phyloP scores from a whole-genome alignment of 306 rosid species.

The Prunus fruticosa region DNA sequence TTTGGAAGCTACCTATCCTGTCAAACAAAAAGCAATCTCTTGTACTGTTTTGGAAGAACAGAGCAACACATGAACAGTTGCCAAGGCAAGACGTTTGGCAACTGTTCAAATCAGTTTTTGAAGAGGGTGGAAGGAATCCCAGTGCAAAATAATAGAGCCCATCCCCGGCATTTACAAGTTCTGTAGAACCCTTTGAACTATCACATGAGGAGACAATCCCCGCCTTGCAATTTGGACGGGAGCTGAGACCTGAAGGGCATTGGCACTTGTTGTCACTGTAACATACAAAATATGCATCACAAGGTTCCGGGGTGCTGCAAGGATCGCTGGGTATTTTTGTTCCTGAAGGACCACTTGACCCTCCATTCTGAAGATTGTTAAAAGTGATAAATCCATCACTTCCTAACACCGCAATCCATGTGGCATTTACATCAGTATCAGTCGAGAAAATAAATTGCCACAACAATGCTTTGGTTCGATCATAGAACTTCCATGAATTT shows the following conservation, averaged over 20 bases:
- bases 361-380: slow-evolving; percentile 41
- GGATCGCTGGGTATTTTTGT: slow-evolving; percentile 53
- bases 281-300: slow-evolving; percentile 67
- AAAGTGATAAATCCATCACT: slow-evolving; percentile 68
- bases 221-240: slow-evolving; percentile 50
- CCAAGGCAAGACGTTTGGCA: slow-evolving; percentile 61
- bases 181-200: slow-evolving; percentile 16
- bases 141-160: slow-evolving; percentile 69
- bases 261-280: slow-evolving; percentile 43
- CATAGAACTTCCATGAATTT: slow-evolving; percentile 89
- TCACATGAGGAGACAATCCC: slow-evolving; percentile 63
- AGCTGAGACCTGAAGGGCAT: slow-evolving; percentile 69
- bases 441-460: slow-evolving; percentile 64
- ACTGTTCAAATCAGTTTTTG: slow-evolving; percentile 50
- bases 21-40: slow-evolving; percentile 71
- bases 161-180: slow-evolving; percentile 49
- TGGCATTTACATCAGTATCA: slow-evolving; percentile 33
- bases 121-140: slow-evolving; percentile 51
- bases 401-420: slow-evolving; percentile 79
- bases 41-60: slow-evolving; percentile 73
- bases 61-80: slow-evolving; percentile 74
- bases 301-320: slow-evolving; percentile 73
- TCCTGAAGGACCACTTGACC: slow-evolving; percentile 31
- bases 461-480: slow-evolving; percentile 44
- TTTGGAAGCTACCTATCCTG: slow-evolving; percentile 70